Evolutionary conservation across 306 rosid genomes (phyloP), one percentile per base, ranked within the genome.

Genomic region (Cucurbita pepo): DNA sequence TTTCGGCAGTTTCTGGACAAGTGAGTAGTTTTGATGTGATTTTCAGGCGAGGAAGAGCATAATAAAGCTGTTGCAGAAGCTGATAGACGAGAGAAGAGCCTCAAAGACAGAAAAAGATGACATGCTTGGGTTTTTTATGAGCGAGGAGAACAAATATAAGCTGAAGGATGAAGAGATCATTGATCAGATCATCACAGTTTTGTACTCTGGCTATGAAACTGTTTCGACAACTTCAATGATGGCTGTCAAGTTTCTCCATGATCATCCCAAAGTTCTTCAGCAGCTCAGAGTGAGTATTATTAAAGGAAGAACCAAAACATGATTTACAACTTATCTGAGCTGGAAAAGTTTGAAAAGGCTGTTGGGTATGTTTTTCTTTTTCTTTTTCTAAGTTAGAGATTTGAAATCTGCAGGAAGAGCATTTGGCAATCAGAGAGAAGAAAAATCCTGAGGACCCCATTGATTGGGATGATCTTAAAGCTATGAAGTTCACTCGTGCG

Each of bases 161-260:
- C 81, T 91, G 14, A 82, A 64, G 51, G 96, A 95, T 70, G 97
- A 89, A 79, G 97, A 95, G 70, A 83, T 95, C 43, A 86, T 95
- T 54, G 99, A 95, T 88, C 85, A 81, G 21, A 80, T 95, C 7
- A 86, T 95, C 18, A 88, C 97, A 10, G 73, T 95, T 25, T 79
- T 95, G 74, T 91, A 95, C 76, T 95, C 99, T 51, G 99, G 99
- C 4, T 95, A 89, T 71, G 99, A 95, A 84, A 95, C 99, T 61
- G 97, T 95, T 79, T 95, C 99, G 19, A 89, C 99, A 0, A 95
- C 99, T 15, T 85, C 99, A n/a, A 95, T 95, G 99, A 95, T 95
- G 99, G 96, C 96, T 25, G 87, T 95, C 18, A 95, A 95, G 78
- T 91, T 85, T 65, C 95, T 95, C 71, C 97, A 88, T 77, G 99